Percentiles rank a stretch among this genome's conserved stretches.
Evolutionary conservation across 306 rosid species (phyloP).

Genomic region (Senna siamea): DNA sequence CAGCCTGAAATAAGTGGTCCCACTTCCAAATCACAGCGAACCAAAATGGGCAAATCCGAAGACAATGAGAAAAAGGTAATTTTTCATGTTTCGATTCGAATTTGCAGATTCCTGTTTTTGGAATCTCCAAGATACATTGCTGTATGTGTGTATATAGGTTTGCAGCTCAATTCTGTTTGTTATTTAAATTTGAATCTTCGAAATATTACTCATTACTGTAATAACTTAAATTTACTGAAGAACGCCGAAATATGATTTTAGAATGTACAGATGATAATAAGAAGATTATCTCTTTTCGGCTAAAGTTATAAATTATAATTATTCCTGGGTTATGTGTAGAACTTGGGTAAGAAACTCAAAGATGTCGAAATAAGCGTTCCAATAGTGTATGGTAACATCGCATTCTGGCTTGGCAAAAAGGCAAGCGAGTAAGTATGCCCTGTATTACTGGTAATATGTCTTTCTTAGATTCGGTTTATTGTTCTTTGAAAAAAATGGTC

Average conservation of each 20-base stretch:
- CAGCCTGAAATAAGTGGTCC: constrained; percentile 56
- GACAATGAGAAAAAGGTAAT: constrained; percentile 69
- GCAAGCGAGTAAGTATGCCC: constrained; percentile 77
- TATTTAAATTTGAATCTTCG: constrained; percentile 33
- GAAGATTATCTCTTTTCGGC: background rate
- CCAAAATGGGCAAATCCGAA: constrained; percentile 66
- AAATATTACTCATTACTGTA: background rate
- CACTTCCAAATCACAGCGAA: constrained; percentile 48
- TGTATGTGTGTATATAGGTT: constrained; percentile 2
- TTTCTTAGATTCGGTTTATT: constrained; percentile 33
- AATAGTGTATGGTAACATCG: constrained; percentile 75
- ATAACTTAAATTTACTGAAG: constrained; percentile 1
- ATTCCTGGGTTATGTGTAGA: constrained; percentile 58
- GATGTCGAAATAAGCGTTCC: constrained; percentile 79
- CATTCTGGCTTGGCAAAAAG: constrained; percentile 93
- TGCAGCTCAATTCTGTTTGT: constrained; percentile 26
- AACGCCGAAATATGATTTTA: constrained; percentile 17
- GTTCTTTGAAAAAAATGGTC: background rate
- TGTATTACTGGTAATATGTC: constrained; percentile 30
- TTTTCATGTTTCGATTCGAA: constrained; percentile 32
- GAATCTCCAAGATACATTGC: constrained; percentile 18
- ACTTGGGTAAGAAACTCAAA: constrained; percentile 60
- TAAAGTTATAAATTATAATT: constrained; percentile 32
- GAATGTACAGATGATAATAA: constrained; percentile 17
- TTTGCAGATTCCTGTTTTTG: constrained; percentile 36